Evolutionary conservation across 371 early-diverging fungal species (phyloP), one percentile per base, ranked within the genome.

Genomic region (Dinochytrium kinnereticum): DNA sequence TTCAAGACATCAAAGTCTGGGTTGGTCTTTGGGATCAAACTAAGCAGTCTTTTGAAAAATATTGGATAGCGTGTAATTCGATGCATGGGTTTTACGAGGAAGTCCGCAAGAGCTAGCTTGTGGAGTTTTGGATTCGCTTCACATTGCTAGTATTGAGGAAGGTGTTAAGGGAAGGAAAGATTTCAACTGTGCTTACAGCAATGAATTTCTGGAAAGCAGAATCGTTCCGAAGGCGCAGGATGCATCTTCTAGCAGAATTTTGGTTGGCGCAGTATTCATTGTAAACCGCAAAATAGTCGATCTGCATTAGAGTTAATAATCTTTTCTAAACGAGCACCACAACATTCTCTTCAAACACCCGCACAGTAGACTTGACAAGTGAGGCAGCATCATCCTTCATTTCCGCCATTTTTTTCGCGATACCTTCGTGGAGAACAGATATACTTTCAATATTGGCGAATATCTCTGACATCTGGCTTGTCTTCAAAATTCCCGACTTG

Each of bases 21-120:
- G 0, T 64, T 31, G 1, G 67, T 61, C 51, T 69, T 71, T 0
- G 70, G 68, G 17, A 73, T 65, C 30, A 74, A 39, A 19, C 77
- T 66, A 31, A 78, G 49, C 34, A 84, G 68, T 34, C 85, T 65
- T 53, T 84, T 84, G 37, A 84, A 76, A 28, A 84, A 72, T 1
- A 84, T 72, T 15, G 85, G 85, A 64, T 82, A 82, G 28, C 85
- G 74, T 1, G 85, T 84, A 30, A 84, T 76, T 33, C 81, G 76
- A 44, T 84, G 85, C 83, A 84, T 81, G 13, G 85, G 85, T 57
- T 82, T 84, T 51, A 81, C 79, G 13, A 84, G 71, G 67, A 81
- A 53, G 50, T 84, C 85, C 36, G 82, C 75, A 10, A 84, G 66
- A 34, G 64, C 37, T 0, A 82, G 77, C 57, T 82, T 84, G 37